Percentiles rank a stretch among this genome's conserved stretches.
Conservation (phyloP, 2,329 filamentous ascomycete species). For the Zymoseptoria passerinii region DNA sequence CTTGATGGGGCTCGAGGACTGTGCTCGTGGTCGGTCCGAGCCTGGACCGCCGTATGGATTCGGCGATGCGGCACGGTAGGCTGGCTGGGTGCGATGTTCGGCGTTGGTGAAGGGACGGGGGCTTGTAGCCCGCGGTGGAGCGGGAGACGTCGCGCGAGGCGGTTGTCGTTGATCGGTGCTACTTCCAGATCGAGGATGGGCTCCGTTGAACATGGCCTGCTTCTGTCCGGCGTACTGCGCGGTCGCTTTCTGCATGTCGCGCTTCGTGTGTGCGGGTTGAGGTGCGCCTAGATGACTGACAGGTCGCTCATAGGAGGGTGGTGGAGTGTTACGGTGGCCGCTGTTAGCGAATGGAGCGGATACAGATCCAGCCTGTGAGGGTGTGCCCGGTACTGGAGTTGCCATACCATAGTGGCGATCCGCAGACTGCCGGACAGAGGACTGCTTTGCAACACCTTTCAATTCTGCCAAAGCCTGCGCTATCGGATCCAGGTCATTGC, state of each 20-base stretch:
- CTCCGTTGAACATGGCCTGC: slow-evolving; percentile 60
- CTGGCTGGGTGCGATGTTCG: slow-evolving; percentile 10
- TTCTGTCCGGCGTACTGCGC: slow-evolving; percentile 81
- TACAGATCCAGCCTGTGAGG: slow-evolving; percentile 25
- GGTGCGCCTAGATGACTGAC: slow-evolving; percentile 78
- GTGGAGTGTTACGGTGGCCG: slow-evolving; percentile 61
- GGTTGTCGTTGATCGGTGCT: slow-evolving; percentile 26
- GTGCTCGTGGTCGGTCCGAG: slow-evolving; percentile 26
- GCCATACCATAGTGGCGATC: slow-evolving; percentile 91
- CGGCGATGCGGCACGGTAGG: slow-evolving; percentile 49
- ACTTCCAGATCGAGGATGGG: slow-evolving; percentile 23
- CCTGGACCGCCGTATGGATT: slow-evolving; percentile 49
- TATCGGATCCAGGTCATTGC: slow-evolving; percentile 68
- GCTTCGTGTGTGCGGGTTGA: slow-evolving; percentile 82
- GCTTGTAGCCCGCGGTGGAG: slow-evolving; percentile 49
- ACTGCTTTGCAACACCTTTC: slow-evolving; percentile 77
- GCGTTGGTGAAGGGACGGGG: slow-evolving; percentile 50
- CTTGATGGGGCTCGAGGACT: slow-evolving; percentile 37
- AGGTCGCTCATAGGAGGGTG: slow-evolving; percentile 75
- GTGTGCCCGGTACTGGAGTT: slow-evolving; percentile 57
- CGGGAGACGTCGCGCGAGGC: slow-evolving; percentile 53
- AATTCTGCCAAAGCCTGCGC: slow-evolving; percentile 86
- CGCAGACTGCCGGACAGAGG: slow-evolving; percentile 77
- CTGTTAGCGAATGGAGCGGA: slow-evolving; percentile 39
- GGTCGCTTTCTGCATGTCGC: slow-evolving; percentile 91